Conservation (phyloP, 2,329 filamentous ascomycete species). For the Calonectria pseudoreteaudii region DNA sequence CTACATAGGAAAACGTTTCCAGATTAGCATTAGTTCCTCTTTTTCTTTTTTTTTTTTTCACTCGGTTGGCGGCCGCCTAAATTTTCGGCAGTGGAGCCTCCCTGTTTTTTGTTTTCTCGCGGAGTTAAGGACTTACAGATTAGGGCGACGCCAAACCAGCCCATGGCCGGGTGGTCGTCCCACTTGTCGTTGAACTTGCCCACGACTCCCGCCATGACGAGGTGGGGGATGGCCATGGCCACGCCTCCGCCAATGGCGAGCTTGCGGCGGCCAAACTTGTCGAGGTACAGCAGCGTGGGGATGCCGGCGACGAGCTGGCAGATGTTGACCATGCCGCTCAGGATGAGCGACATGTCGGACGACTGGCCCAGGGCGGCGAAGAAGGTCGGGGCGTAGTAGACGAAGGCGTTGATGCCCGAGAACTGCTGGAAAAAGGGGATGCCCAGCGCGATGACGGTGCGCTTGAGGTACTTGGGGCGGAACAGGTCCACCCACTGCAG, state of each 20-base stretch:
- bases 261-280: slow-evolving; percentile 46
- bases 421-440: slow-evolving; percentile 43
- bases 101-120: no score
- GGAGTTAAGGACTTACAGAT: slow-evolving; percentile 27
- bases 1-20: not conserved
- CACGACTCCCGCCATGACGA: slow-evolving; percentile 34
- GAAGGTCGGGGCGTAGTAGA: slow-evolving; percentile 45
- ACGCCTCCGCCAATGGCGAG: slow-evolving; percentile 33
- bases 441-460: slow-evolving; percentile 45
- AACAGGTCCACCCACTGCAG: slow-evolving; percentile 61
- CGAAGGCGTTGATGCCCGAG: slow-evolving; percentile 37
- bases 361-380: slow-evolving; percentile 44
- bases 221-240: slow-evolving; percentile 33
- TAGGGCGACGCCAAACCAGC: slow-evolving; percentile 30
- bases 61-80: not conserved
- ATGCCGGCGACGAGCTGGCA: slow-evolving; percentile 47
- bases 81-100: not conserved
- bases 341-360: slow-evolving; percentile 44
- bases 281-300: slow-evolving; percentile 43
- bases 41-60: not conserved
- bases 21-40: not conserved
- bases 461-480: slow-evolving; percentile 55
- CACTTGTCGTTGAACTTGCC: slow-evolving; percentile 30
- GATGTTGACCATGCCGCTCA: slow-evolving; percentile 50
- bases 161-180: slow-evolving; percentile 27